These are phyloP conservation scores for Neurospora sp. DNA, from an alignment of 495 filamentous ascomycete genomes.

Conservation along the genomic window DNA sequence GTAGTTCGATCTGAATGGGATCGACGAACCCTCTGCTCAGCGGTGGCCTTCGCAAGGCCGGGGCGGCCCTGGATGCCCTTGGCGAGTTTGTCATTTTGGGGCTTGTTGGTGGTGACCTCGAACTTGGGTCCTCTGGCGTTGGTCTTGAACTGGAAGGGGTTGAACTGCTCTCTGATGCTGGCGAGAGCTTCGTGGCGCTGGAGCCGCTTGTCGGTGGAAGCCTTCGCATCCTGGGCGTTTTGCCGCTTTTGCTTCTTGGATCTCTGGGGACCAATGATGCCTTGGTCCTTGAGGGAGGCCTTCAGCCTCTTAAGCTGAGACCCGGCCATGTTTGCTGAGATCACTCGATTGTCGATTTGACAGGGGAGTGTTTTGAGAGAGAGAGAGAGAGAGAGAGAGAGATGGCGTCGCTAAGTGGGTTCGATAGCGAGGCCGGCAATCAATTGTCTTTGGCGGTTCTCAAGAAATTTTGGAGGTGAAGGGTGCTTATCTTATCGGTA, in stretches of 20 bases:
- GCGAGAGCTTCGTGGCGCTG: constrained; percentile 64
- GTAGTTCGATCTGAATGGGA: background rate
- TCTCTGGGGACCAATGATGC: constrained; percentile 77
- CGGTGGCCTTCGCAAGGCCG: constrained; percentile 70
- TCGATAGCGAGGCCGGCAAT: background rate
- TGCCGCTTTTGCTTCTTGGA: constrained; percentile 85
- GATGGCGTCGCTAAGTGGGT: background rate
- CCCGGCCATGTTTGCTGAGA: constrained; percentile 58
- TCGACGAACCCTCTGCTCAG: constrained; percentile 71
- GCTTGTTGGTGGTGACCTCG: constrained; percentile 54
- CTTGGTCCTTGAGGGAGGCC: constrained; percentile 74
- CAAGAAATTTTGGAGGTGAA: constrained; percentile 22
- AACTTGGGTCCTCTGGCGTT: constrained; percentile 62
- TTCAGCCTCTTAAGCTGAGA: constrained; percentile 96
- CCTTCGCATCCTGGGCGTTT: constrained; percentile 52
- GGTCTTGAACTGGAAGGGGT: constrained; percentile 87
- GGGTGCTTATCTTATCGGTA: background rate
- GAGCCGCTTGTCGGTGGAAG: constrained; percentile 54
- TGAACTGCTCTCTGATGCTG: constrained; percentile 87
- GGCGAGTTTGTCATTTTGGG: constrained; percentile 36
- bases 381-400: background rate
- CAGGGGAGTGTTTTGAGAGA: background rate
- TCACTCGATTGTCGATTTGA: background rate
- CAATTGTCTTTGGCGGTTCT: background rate
- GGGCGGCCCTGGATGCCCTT: constrained; percentile 58